These are phyloP conservation scores for Puccinia triticina DNA, from an alignment of 1,284 basidiomycete species.

Conservation along the genomic window DNA sequence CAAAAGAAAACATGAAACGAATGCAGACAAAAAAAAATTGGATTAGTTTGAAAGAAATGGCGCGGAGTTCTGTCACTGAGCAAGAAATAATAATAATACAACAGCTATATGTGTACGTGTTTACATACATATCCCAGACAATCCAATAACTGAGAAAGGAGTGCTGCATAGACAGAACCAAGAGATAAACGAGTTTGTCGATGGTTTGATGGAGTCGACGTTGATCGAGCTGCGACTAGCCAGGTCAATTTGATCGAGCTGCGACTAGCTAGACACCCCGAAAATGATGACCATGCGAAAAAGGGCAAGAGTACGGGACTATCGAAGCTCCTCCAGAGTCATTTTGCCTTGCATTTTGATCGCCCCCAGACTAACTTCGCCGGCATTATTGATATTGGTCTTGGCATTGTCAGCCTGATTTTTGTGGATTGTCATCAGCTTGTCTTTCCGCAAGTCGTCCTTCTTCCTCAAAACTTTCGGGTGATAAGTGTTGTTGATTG, in stretches of 20 bases:
- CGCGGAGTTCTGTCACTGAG: too few species aligned
- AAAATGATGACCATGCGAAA: not conserved
- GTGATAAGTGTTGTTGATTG: not conserved
- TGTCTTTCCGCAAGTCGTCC: conserved; percentile 2
- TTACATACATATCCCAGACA: too few species aligned
- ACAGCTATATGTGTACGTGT: too few species aligned
- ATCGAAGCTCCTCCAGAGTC: conserved; percentile 44
- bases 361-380: conserved; percentile 41
- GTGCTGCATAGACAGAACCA: too few species aligned
- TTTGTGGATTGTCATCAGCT: not conserved
- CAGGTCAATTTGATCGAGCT: too few species aligned
- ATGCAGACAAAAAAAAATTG: too few species aligned
- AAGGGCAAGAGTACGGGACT: not conserved
- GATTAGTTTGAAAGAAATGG: too few species aligned
- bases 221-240: not conserved
- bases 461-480: conserved; percentile 2
- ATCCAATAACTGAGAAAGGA: too few species aligned
- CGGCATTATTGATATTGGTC: not conserved
- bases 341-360: conserved; percentile 49
- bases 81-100: too few species aligned
- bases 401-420: not conserved
- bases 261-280: not conserved
- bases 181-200: too few species aligned
- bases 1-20: too few species aligned
- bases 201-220: too few species aligned